These are phyloP conservation scores for Raffaelea albimanens DNA, from an alignment of 2,329 filamentous ascomycete species.

Conservation along the genomic window DNA sequence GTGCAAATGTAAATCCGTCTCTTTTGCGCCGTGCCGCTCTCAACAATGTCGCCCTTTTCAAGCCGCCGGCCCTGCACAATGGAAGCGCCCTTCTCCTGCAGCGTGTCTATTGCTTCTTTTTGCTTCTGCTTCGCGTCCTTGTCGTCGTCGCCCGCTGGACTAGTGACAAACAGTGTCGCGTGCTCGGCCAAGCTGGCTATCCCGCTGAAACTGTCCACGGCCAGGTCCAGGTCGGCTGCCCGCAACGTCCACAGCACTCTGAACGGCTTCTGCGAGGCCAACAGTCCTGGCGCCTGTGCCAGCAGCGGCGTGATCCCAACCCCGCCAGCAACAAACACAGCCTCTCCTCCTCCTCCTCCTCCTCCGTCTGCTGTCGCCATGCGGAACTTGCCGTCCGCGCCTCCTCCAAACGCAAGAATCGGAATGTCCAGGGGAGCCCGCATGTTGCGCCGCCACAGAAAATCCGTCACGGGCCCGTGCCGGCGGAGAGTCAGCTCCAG, in stretches of 20 bases:
- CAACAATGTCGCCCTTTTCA: slow-evolving; percentile 29
- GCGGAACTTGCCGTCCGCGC: slow-evolving; percentile 33
- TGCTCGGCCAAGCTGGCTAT: slow-evolving; percentile 40
- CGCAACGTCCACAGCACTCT: slow-evolving; percentile 59
- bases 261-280: slow-evolving; percentile 20
- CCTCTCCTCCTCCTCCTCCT: slow-evolving; percentile 18
- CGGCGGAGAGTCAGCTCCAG: slow-evolving; percentile 65
- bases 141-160: neutral
- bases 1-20: slow-evolving; percentile 43
- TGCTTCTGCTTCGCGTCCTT: neutral
- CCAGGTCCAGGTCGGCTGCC: slow-evolving; percentile 52
- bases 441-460: slow-evolving; percentile 50
- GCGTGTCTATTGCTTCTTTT: slow-evolving; percentile 21
- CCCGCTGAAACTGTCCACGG: slow-evolving; percentile 45
- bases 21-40: slow-evolving; percentile 21
- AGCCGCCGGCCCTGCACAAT: slow-evolving; percentile 29
- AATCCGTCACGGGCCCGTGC: slow-evolving; percentile 58
- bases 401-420: slow-evolving; percentile 66
- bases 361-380: slow-evolving; percentile 21
- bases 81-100: slow-evolving; percentile 24
- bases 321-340: slow-evolving; percentile 63
- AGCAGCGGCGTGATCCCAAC: slow-evolving; percentile 78
- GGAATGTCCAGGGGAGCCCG: slow-evolving; percentile 49
- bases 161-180: slow-evolving; percentile 58
- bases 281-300: slow-evolving; percentile 47